phyloP scores from a whole-genome alignment of 352 stramenopile genomes.

The Thraustochytrium sp. region DNA sequence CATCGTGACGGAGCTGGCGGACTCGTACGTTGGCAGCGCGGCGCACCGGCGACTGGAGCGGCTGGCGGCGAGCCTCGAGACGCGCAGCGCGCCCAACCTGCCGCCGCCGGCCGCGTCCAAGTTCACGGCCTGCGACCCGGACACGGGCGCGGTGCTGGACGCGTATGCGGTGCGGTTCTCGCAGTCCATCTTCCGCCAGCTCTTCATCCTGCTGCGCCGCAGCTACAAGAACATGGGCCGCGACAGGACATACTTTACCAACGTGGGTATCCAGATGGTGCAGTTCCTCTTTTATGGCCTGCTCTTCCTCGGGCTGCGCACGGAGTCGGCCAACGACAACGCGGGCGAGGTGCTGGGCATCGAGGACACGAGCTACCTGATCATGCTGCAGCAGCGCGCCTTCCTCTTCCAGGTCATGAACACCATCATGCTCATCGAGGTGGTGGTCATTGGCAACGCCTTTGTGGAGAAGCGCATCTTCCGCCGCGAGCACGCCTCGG shows the following conservation, averaged over 20 bases:
- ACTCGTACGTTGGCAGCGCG: neutral
- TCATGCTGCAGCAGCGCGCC: conserved; percentile 25
- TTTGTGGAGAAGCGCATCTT: conserved; percentile 44
- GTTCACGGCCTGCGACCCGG: neutral
- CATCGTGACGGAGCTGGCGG: neutral
- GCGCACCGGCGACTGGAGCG: neutral
- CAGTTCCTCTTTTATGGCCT: conserved; percentile 37
- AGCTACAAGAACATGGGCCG: conserved; percentile 39
- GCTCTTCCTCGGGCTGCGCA: conserved; percentile 31
- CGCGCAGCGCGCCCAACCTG: neutral
- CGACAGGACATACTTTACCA: conserved; percentile 25
- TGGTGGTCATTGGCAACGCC: conserved; percentile 25
- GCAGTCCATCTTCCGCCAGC: neutral
- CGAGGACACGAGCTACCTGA: neutral
- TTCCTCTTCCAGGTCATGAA: conserved; percentile 43
- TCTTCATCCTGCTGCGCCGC: conserved; percentile 26
- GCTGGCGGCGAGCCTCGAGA: neutral
- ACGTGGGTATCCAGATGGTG: conserved; percentile 28
- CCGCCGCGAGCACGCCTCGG: conserved; percentile 25
- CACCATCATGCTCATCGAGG: conserved; percentile 40
- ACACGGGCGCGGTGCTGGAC: neutral
- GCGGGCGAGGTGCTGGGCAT: neutral
- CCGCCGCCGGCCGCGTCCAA: neutral
- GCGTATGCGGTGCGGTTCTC: neutral
- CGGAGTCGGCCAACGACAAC: neutral